phyloP scores from a whole-genome alignment of 1,284 basidiomycete species.

The Cryptococcus sp. region DNA sequence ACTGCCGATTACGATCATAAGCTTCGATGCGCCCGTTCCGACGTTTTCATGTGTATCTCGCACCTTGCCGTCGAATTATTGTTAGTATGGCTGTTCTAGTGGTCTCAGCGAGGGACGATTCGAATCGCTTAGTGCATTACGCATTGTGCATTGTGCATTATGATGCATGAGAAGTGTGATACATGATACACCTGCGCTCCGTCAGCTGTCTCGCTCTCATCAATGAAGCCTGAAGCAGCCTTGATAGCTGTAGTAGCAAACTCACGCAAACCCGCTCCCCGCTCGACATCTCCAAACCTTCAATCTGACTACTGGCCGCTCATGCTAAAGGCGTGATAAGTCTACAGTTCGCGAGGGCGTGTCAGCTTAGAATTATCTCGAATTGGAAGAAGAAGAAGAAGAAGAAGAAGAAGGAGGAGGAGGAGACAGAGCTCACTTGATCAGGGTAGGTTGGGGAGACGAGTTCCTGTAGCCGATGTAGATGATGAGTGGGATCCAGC shows the following conservation, averaged over 20 bases:
- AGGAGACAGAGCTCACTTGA: constrained; percentile 72
- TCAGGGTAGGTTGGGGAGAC: constrained; percentile 86
- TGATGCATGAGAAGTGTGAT: constrained; percentile 21
- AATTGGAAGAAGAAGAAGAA: neutral
- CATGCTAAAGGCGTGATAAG: constrained; percentile 85
- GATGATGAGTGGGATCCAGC: constrained; percentile 92
- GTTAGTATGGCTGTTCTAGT: no score
- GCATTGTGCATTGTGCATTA: neutral
- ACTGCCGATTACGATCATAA: no score
- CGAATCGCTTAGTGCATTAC: neutral
- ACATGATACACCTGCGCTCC: constrained; percentile 15
- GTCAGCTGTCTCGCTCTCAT: neutral
- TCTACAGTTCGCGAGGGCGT: constrained; percentile 54
- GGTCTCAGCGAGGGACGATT: no score
- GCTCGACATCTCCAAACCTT: neutral
- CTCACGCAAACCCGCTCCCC: no score
- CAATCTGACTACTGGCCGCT: constrained; percentile 36
- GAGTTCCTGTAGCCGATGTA: constrained; percentile 87
- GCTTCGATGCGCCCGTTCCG: no score
- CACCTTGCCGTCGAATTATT: no score
- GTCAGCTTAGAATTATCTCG: neutral
- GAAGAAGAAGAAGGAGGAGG: neutral
- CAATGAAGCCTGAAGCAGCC: neutral
- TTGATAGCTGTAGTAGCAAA: no score
- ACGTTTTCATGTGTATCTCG: no score